These are phyloP conservation scores for Calonectria fujianensis DNA, from an alignment of 2,329 filamentous ascomycete genomes.

Conservation along the genomic window DNA sequence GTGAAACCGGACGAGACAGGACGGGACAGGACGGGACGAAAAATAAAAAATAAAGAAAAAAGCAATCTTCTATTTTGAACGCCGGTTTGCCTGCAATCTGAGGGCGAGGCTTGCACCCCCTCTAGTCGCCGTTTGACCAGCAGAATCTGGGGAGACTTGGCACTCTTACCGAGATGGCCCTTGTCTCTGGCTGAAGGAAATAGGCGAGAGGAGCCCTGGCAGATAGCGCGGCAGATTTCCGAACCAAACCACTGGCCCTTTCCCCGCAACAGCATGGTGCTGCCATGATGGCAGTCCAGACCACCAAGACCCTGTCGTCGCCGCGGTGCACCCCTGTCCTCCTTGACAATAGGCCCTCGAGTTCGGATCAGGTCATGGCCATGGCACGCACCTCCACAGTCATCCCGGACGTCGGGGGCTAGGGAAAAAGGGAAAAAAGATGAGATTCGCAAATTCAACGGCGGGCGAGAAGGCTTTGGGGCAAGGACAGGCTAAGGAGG, in stretches of 20 bases:
- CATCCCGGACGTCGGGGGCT: background rate
- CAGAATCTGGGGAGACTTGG: background rate
- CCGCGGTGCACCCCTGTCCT: background rate
- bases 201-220: background rate
- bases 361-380: constrained; percentile 21
- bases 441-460: background rate
- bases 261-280: constrained; percentile 14
- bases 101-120: background rate
- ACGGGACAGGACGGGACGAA: background rate
- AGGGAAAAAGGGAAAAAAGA: constrained; percentile 4
- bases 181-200: background rate
- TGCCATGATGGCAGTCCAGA: constrained; percentile 4
- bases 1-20: constrained; percentile 19
- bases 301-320: background rate
- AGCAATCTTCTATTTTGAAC: constrained; percentile 3
- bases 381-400: background rate
- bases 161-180: background rate
- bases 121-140: constrained; percentile 2
- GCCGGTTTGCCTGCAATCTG: background rate
- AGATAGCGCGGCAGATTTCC: background rate
- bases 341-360: background rate
- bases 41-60: background rate
- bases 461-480: background rate
- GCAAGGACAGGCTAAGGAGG: background rate
- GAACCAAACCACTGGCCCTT: background rate